Base-by-base conservation (phyloP, 2,329 filamentous ascomycete species). In the Claviceps sp. region DNA sequence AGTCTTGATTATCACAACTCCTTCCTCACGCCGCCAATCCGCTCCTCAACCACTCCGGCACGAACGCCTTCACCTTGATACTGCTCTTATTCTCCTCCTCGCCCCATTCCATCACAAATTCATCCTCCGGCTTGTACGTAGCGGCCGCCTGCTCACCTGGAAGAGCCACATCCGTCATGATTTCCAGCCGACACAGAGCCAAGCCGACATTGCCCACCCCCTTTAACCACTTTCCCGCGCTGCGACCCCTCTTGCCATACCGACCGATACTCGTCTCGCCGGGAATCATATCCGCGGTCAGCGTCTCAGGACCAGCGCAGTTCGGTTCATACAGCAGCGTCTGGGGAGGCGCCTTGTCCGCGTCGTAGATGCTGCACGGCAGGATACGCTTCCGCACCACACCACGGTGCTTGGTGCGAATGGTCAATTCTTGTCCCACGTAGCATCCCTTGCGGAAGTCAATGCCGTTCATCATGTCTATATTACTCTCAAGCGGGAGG, bases 381-480 rank as follows among this genome's bases (percentile, higher is more conserved):
- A 98, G 67, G 48, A 97, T 81, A 48, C 93, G 78, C 74, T 96
- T 95, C 55, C 93, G 78, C 42, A 98, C 88, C 16, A 98, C 88
- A 22, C 93, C 93, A 13, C 86, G 90, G 68, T 98, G 93, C 65
- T 90, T 85, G 1, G 93, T 98, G 43, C 93, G 84, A 58, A 97
- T 95, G 1, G 93, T 97, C 57, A 98, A 77, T 67, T 98, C 93
- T 69, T 98, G 93, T 0, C 93, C 93, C 7, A 97, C 81, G 67
- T 98, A 98, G 70, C 93, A 98, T 7, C 93, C 93, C 71, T 98
- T 98, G 63, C 82, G 82, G 71, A 93, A 98, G 68, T 96, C 88
- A 58, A 98, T 84, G 26, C 82, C 93, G 47, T 79, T 78, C 76
- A 87, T 87, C 54, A 87, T 71, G 67, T 98, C 93, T 65, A 97